Evolutionary conservation across 1,284 basidiomycete genomes (phyloP).

Genomic region (Abortiporus biennis): DNA sequence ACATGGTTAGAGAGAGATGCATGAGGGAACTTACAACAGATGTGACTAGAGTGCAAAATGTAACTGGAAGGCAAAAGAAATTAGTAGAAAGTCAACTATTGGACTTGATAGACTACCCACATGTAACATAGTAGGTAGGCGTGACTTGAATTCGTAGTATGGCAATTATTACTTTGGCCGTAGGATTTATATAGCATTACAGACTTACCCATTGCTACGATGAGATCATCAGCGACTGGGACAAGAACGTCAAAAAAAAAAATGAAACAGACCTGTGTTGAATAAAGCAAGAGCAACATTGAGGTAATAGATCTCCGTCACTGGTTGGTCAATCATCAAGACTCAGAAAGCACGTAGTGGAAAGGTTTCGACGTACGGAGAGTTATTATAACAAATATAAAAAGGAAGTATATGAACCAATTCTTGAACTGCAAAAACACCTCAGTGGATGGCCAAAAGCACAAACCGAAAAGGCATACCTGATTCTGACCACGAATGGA

Average conservation of each 20-base stretch:
- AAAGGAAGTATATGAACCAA: constrained; percentile 54
- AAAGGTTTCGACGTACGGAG: constrained; percentile 23
- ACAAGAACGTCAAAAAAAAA: not conserved
- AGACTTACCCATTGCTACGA: constrained; percentile 26
- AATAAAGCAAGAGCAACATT: constrained; percentile 68
- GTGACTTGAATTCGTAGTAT: constrained; percentile 34
- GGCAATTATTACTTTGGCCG: constrained; percentile 20
- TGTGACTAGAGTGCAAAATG: constrained; percentile 48
- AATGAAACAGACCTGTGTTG: constrained; percentile 40
- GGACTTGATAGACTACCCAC: constrained; percentile 16
- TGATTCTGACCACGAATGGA: constrained; percentile 46
- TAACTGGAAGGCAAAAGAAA: constrained; percentile 26
- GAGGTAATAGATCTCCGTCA: constrained; percentile 60
- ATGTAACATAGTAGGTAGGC: constrained; percentile 58
- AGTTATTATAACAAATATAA: constrained; percentile 51
- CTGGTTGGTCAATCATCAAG: constrained; percentile 12
- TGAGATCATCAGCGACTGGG: too few relatives aligned
- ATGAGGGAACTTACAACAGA: constrained; percentile 31
- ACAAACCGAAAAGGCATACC: constrained; percentile 14
- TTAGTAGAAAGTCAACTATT: not conserved
- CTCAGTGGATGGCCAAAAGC: too few relatives aligned
- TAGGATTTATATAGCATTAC: constrained; percentile 10
- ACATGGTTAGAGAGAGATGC: not conserved
- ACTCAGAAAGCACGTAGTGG: not conserved
- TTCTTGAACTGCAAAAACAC: constrained; percentile 47